Conservation (phyloP, 306 rosid genomes). For the Vicia sativa region DNA sequence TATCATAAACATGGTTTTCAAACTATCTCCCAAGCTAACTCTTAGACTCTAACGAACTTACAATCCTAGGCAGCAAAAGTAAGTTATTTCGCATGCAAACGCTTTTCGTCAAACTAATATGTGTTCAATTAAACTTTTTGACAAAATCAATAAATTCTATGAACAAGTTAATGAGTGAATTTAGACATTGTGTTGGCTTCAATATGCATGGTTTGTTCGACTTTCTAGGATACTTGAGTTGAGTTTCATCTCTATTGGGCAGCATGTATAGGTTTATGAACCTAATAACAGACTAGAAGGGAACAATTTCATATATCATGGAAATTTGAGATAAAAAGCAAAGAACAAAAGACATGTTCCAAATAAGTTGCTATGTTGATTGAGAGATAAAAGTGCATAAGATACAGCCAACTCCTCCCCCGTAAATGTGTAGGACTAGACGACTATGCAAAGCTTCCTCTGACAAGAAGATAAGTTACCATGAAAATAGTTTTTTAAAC, state of each 20-base stretch:
- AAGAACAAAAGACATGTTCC: constrained; percentile 3
- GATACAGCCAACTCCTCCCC: constrained; percentile 15
- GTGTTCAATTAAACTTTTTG: constrained; percentile 11
- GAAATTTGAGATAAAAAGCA: constrained; percentile 26
- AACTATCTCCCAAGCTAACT: constrained; percentile 17
- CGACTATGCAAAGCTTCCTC: constrained; percentile 28
- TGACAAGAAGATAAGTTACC: constrained; percentile 13
- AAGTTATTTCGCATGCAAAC: not conserved
- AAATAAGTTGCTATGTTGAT: constrained; percentile 13
- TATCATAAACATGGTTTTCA: constrained; percentile 12
- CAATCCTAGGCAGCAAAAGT: not conserved
- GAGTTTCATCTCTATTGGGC: not conserved
- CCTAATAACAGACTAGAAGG: constrained; percentile 24
- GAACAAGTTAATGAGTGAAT: not conserved
- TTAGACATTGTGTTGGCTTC: not conserved
- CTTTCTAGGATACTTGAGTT: not conserved
- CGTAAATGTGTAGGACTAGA: constrained; percentile 13
- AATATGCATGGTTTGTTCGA: not conserved
- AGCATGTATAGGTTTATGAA: constrained; percentile 4
- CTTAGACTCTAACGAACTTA: not conserved
- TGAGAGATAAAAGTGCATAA: constrained; percentile 9
- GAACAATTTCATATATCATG: not conserved
- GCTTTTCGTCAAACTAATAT: constrained; percentile 1
- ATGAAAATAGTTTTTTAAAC: not conserved
- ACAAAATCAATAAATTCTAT: constrained; percentile 6